Evolutionary conservation across 768 basidiomycete genomes (phyloP).

Genomic region (Tylopilus vinaceipallidus): DNA sequence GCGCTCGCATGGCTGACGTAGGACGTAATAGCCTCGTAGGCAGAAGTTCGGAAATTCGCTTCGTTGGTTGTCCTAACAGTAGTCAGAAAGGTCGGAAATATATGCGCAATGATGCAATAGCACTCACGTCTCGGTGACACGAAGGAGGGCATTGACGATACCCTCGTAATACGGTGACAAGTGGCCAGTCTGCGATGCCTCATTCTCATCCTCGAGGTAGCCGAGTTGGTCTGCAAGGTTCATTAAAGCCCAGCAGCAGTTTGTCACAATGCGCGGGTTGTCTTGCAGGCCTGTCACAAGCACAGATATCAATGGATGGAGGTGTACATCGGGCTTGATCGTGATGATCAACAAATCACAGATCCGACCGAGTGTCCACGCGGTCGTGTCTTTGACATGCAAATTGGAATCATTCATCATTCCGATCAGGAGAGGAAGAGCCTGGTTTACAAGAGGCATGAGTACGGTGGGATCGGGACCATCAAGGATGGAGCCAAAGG

Average conservation of each 20-base stretch:
- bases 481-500: conserved; percentile 96
- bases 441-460: conserved; percentile 89
- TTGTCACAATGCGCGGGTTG: conserved; percentile 82
- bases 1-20: conserved; percentile 78
- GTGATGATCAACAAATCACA: conserved; percentile 84
- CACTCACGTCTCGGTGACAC: conserved; percentile 81
- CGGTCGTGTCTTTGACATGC: conserved; percentile 94
- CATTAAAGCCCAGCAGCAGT: conserved; percentile 96
- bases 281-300: conserved; percentile 80
- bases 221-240: conserved; percentile 91
- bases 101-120: not conserved
- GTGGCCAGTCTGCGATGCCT: conserved; percentile 53
- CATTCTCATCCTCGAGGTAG: conserved; percentile 61
- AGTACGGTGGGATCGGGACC: conserved; percentile 90
- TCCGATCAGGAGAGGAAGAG: conserved; percentile 87
- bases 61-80: conserved; percentile 72
- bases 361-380: conserved; percentile 96
- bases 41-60: conserved; percentile 89
- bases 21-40: conserved; percentile 92
- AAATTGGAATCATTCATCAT: conserved; percentile 89
- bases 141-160: conserved; percentile 78
- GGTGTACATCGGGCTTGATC: conserved; percentile 87
- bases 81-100: conserved; percentile 11
- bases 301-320: conserved; percentile 79
- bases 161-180: conserved; percentile 89